phyloP scores from a whole-genome alignment of 495 filamentous ascomycete genomes.

The Amorphotheca resinae region DNA sequence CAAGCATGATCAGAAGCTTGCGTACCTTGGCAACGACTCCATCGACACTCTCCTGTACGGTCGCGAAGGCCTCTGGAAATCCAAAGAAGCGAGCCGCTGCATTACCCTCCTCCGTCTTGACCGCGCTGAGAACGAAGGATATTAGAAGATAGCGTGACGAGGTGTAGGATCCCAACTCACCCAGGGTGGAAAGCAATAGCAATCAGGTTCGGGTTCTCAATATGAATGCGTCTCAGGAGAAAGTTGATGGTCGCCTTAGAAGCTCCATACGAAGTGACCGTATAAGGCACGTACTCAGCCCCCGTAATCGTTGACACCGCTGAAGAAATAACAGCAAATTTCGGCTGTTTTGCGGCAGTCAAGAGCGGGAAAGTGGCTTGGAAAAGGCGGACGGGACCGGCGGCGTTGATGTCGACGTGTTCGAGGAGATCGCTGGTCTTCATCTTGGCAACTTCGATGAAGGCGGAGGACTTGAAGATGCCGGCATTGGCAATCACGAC shows the following conservation, averaged over 20 bases:
- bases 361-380: conserved; percentile 28
- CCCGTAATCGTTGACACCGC: conserved; percentile 20
- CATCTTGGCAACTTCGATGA: conserved; percentile 16
- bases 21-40: conserved; percentile 9
- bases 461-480: conserved; percentile 15
- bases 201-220: conserved; percentile 24
- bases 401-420: conserved; percentile 29
- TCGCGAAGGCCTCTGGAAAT: conserved; percentile 5
- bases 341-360: conserved; percentile 20
- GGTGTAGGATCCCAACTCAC: conserved; percentile 17
- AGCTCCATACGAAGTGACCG: conserved; percentile 24
- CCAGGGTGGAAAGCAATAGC: conserved; percentile 28
- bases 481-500: conserved; percentile 42
- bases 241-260: conserved; percentile 31
- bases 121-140: neutral
- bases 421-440: conserved; percentile 24
- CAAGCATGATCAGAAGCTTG: too few species aligned
- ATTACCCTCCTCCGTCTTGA: conserved; percentile 16
- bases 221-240: conserved; percentile 27
- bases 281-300: conserved; percentile 16
- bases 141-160: neutral
- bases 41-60: conserved; percentile 10
- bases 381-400: conserved; percentile 27
- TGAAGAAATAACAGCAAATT: conserved; percentile 28
- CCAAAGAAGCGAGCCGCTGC: neutral